Percentiles rank a stretch among this genome's conserved stretches.
phyloP scores from a whole-genome alignment of 306 rosid genomes.

The Abrus precatorius region DNA sequence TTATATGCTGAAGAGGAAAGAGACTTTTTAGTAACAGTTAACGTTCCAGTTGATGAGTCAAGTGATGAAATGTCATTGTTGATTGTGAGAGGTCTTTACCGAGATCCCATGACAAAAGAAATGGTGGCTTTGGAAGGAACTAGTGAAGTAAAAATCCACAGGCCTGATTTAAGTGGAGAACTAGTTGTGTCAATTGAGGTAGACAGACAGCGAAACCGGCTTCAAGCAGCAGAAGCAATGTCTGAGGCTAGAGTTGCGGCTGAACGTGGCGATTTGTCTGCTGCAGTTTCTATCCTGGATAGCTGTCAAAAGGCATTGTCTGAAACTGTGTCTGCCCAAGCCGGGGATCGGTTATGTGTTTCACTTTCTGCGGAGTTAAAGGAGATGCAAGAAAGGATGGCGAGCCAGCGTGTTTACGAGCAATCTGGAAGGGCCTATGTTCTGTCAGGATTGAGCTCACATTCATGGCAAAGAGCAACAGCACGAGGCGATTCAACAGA shows the following conservation, averaged over 20 bases:
- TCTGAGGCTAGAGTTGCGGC: slow-evolving; percentile 86
- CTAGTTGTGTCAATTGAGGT: slow-evolving; percentile 79
- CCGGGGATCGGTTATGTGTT: slow-evolving; percentile 68
- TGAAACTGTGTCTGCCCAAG: slow-evolving; percentile 76
- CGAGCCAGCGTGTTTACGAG: slow-evolving; percentile 77
- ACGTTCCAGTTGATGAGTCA: slow-evolving; percentile 72
- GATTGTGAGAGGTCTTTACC: slow-evolving; percentile 64
- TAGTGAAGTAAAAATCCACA: slow-evolving; percentile 72
- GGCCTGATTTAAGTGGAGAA: slow-evolving; percentile 64
- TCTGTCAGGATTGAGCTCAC: slow-evolving; percentile 95
- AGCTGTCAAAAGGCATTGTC: slow-evolving; percentile 66
- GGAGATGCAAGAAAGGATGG: slow-evolving; percentile 98
- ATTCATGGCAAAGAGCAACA: slow-evolving; percentile 97
- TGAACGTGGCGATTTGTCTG: slow-evolving; percentile 72
- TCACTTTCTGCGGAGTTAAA: slow-evolving; percentile 82
- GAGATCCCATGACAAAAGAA: slow-evolving; percentile 82
- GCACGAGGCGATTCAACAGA: slow-evolving; percentile 91
- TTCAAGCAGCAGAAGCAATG: slow-evolving; percentile 84
- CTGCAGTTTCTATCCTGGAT: slow-evolving; percentile 85
- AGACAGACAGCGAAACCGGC: slow-evolving; percentile 90
- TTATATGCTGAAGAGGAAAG: slow-evolving; percentile 96
- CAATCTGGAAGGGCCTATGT: slow-evolving; percentile 98
- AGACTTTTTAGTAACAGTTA: slow-evolving; percentile 81
- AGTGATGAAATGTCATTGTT: slow-evolving; percentile 73
- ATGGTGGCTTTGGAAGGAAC: slow-evolving; percentile 62